A percentile compares a stretch with the other conserved stretches of the same genome.
Evolutionary conservation across 305 asterid species (phyloP).

Genomic region (Plantago lanceolata): DNA sequence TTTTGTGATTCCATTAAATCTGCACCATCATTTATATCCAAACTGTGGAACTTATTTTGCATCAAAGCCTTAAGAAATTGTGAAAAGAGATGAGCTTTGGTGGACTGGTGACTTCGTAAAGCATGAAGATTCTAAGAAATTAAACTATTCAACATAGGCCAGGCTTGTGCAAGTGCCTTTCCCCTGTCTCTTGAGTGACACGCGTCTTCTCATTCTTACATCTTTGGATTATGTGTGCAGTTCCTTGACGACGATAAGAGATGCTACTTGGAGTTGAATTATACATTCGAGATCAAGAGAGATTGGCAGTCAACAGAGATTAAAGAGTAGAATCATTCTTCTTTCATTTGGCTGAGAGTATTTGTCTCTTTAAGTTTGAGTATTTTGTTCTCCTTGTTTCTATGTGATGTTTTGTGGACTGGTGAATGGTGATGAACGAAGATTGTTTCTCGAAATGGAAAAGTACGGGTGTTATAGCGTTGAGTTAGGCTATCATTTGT

Average conservation of each 20-base stretch:
- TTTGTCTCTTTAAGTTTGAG: background rate
- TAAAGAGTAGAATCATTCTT: conserved; percentile 20
- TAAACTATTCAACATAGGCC: too few species aligned
- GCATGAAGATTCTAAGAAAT: too few species aligned
- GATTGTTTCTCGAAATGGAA: conserved; percentile 26
- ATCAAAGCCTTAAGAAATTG: too few species aligned
- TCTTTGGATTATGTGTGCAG: conserved; percentile 28
- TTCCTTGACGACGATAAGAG: conserved; percentile 74
- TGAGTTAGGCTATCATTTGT: conserved; percentile 22
- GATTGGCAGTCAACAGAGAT: conserved; percentile 57
- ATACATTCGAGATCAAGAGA: conserved; percentile 76
- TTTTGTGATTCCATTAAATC: too few species aligned
- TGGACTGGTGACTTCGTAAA: too few species aligned
- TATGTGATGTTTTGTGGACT: conserved; percentile 9
- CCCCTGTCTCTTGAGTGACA: background rate
- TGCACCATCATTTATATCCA: too few species aligned
- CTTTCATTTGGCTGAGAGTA: conserved; percentile 1
- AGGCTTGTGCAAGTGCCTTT: too few species aligned
- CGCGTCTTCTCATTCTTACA: background rate
- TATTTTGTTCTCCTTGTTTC: conserved; percentile 18
- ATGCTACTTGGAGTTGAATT: conserved; percentile 88
- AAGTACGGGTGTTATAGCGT: conserved; percentile 20
- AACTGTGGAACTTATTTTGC: too few species aligned
- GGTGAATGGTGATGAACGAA: conserved; percentile 20
- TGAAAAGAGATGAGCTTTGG: too few species aligned